Base-by-base conservation (phyloP, 2,329 filamentous ascomycete species). In the Alternaria sp. region DNA sequence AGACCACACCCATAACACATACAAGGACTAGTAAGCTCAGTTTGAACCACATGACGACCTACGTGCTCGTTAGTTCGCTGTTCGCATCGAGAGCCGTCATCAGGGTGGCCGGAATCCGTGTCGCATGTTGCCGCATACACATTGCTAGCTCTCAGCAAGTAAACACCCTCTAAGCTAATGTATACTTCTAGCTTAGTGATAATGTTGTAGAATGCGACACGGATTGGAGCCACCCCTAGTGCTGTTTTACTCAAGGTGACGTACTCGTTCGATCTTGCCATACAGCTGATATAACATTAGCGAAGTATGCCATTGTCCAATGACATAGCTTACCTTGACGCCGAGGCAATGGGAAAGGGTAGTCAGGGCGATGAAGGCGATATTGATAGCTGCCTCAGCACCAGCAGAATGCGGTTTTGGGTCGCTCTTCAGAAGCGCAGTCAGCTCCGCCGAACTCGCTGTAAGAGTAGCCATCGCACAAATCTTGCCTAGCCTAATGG, bases 11-110 rank as follows among this genome's bases (percentile, higher is more conserved):
- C 25, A 74, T 36, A 15, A 75, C 53, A 45, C 68, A 73, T 13
- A 74, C 60, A 8, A 72, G 67, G 5, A 76, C 47, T 5, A 78
- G 67, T n/a, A 76, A 57, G 23, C 67, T 63, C 11, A 77, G 59
- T 59, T 78, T 78, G 51, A 76, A 67, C 62, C 71, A 73, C 68
- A 76, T 77, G 44, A 77, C 66, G 4, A 69, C 63, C 71, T 71
- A 49, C 12, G 10, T 4, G 61, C 6, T 43, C 4, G 8, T 56
- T 6, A 63, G 30, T n/a, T 8, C 6, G 47, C 36, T 6, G 13
- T 15, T 21, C n/a, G 15, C 3, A 6, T 11, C 4, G 19, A 40
- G 36, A 40, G 36, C 36, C 36, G 36, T 40, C 36, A 17, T 0
- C 36, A 17, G 36, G n/a, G 36, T 40, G 36, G 0, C 4, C 36